Base-by-base conservation (phyloP, 441 rosid species). In the Populus hybrid region DNA sequence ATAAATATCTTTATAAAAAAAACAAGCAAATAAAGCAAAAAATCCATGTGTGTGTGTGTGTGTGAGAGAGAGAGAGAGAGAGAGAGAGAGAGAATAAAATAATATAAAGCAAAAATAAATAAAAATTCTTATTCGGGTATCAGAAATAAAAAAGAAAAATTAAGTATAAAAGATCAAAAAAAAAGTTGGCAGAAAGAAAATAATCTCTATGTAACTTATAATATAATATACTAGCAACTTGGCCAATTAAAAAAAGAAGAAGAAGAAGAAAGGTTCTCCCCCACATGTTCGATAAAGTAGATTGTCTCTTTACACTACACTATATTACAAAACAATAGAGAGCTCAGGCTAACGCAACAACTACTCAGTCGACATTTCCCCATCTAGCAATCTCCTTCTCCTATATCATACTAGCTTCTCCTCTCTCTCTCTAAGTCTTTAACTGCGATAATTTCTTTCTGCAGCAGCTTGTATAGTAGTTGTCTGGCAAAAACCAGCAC, bases 201-300 rank as follows among this genome's bases (percentile, higher is more conserved):
- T 14, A 50, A 50, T 50, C 19, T 50, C 4, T 30, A 30, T 0
- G 32, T 30, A 12, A 28, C 0, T 30, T 32, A 16, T 35, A 34
- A 30, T 34, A 68, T 34, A 28, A 68, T 68, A 16, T 19, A 35
- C 2, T 12, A 53, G 19, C 75, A 53, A 72, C 3, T 72, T 26
- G 75, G 75, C 32, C 65, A 72, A 72, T 53, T 26, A 72, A 72
- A 57, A 16, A 53, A 53, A 3, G 0, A 28, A 53, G 24, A 14
- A 36, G 1, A 53, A 28, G 3, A 72, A 53, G 75, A 61, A 26
- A 57, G 38, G 11, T 50, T 50, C 57, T 14, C 57, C 57, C 38
- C 40, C 75, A 57, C 75, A 28, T 72, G 66, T 30, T 53, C 66
- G n/a, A 16, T 50, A 53, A 50, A 72, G 66, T 14, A 21, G 38